Evolutionary conservation across 495 filamentous ascomycete genomes (phyloP), one percentile per base, ranked within the genome.

Genomic region (Clavariopsis aquatica): DNA sequence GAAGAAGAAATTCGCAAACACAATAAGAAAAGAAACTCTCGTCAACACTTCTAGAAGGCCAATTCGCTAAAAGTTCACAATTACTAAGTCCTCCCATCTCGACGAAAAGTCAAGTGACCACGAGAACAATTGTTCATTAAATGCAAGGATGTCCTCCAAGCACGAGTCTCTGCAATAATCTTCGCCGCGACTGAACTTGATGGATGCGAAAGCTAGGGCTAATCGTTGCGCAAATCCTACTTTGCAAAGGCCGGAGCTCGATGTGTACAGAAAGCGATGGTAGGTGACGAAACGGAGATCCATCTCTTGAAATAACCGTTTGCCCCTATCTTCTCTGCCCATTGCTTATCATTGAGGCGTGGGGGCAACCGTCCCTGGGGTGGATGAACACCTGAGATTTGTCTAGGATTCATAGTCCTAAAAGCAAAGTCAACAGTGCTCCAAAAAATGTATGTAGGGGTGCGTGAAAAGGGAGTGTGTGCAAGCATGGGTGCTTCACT

Each of bases 251-350:
- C 31, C 31, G 6, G 31, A 36, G 6, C 31, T 13, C 13, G 31
- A 36, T 36, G 6, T 36, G 13, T 13, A 6, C 31, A 36, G 31
- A 13, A 36, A 13, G 6, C 13, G 31, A 6, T 36, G 31, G 31
- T 36, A 36, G 31, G 31, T 36, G 6, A 13, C 31, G 6, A 36
- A 13, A 6, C 6, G 31, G 13, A 36, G 31, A 36, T 36, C 31
- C 31, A 36, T 36, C 6, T 36, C 31, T 6, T 13, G 31, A 36
- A 36, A 36, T 36, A 6, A 2, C 12, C 24, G 31, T 1, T 15
- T 17, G 26, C 26, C 28, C 49, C 49, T 13, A 52, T n/a, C 49
- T 52, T 52, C 12, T 52, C 49, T 27, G 26, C 20, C 49, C 49
- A 52, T 52, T 52, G 15, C 20, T 13, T 27, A 23, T 15, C 9